phyloP scores from a whole-genome alignment of 495 filamentous ascomycete species.

The Tetracladium setigerum region DNA sequence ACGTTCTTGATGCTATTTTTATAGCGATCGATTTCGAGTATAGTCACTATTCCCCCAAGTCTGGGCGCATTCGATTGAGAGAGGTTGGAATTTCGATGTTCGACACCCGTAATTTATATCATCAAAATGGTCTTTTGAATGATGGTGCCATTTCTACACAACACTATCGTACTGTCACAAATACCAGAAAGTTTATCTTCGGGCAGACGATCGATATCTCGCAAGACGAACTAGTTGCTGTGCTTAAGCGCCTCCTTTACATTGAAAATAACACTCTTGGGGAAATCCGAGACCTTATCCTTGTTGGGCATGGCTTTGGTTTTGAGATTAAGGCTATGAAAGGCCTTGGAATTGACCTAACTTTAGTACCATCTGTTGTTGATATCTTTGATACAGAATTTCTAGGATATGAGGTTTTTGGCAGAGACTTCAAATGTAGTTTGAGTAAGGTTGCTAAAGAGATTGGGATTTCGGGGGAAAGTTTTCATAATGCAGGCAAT shows the following conservation, averaged over 20 bases:
- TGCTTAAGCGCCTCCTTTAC: conserved; percentile 1
- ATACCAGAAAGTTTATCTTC: conserved; percentile 1
- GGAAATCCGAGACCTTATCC: not conserved
- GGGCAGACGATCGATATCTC: not conserved
- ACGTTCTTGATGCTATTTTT: conserved; percentile 1
- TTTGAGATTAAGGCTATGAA: conserved; percentile 2
- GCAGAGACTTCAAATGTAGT: not conserved
- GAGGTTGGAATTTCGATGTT: conserved; percentile 3
- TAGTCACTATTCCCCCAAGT: conserved; percentile 2
- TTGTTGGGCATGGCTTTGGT: conserved; percentile 3
- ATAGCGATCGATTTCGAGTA: conserved; percentile 5
- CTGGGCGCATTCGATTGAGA: conserved; percentile 4
- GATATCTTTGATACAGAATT: conserved; percentile 2
- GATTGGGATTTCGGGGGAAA: not conserved
- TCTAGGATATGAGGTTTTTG: conserved; percentile 5
- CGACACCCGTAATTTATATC: not conserved
- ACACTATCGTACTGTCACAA: not conserved
- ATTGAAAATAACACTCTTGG: not conserved
- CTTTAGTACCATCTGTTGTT: not conserved
- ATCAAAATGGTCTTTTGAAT: not conserved
- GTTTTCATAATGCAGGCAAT: conserved; percentile 4
- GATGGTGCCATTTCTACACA: not conserved
- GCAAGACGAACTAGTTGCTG: conserved; percentile 1
- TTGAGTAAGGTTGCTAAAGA: not conserved
- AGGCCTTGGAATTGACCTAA: conserved; percentile 2